Evolutionary conservation across 768 basidiomycete genomes (phyloP).

Genomic region (Boletus coccyginus): DNA sequence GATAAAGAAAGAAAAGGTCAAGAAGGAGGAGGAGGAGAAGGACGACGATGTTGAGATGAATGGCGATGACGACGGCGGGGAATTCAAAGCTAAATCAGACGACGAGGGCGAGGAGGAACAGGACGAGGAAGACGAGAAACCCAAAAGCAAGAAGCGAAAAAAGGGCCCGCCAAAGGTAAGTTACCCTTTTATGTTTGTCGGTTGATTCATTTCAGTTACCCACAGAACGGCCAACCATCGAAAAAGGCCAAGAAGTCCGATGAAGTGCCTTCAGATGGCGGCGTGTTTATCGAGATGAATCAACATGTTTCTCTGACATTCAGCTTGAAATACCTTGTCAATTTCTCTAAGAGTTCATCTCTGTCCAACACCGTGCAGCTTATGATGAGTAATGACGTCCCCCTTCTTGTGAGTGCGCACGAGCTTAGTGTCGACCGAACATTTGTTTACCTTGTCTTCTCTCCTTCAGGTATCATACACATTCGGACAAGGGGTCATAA

Average conservation of each 20-base stretch:
- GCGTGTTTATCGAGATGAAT: constrained; percentile 83
- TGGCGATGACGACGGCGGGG: constrained; percentile 43
- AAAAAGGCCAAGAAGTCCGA: constrained; percentile 60
- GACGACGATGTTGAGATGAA: constrained; percentile 46
- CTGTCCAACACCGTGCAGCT: constrained; percentile 73
- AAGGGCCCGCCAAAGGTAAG: constrained; percentile 51
- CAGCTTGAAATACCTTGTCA: constrained; percentile 94
- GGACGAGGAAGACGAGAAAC: constrained; percentile 49
- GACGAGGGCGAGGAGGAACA: constrained; percentile 47
- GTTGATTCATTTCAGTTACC: background rate
- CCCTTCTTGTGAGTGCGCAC: constrained; percentile 62
- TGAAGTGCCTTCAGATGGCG: constrained; percentile 52
- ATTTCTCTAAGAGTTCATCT: constrained; percentile 88
- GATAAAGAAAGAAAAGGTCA: constrained; percentile 36
- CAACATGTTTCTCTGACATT: constrained; percentile 91
- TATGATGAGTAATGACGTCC: constrained; percentile 91
- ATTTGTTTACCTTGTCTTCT: background rate
- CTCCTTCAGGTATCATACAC: constrained; percentile 73
- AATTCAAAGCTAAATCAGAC: constrained; percentile 43
- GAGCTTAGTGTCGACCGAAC: background rate
- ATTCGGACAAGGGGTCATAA: constrained; percentile 84
- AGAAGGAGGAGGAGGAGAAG: constrained; percentile 42
- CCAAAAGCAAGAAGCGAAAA: constrained; percentile 67
- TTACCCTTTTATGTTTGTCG: background rate
- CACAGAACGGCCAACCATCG: constrained; percentile 38